Conservation (phyloP, 805 yeast genomes). For the Debaryomyces castellii region DNA sequence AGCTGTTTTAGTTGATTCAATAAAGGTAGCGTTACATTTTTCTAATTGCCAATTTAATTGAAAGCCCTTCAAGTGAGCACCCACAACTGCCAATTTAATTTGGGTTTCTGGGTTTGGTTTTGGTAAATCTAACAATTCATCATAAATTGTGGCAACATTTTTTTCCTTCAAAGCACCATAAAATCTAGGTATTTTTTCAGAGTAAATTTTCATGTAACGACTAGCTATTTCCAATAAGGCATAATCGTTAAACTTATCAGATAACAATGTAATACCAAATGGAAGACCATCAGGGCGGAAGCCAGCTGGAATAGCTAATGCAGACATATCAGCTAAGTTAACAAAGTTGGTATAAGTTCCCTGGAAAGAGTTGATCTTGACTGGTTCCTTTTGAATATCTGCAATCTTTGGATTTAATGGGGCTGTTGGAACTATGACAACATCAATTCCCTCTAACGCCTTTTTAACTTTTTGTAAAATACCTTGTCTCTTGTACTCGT, state of each 20-base stretch:
- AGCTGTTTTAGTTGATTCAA: conserved; percentile 68
- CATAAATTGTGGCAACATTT: conserved; percentile 33
- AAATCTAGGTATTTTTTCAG: conserved; percentile 47
- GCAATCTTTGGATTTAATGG: conserved; percentile 86
- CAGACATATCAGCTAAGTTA: conserved; percentile 90
- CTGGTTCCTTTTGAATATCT: conserved; percentile 69
- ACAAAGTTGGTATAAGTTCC: conserved; percentile 99
- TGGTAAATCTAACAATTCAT: conserved; percentile 52
- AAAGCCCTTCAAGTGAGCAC: conserved; percentile 89
- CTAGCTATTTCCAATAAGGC: conserved; percentile 85
- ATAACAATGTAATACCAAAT: conserved; percentile 83
- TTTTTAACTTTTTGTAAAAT: conserved; percentile 64
- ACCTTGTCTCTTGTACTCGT: conserved; percentile 82
- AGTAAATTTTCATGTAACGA: conserved; percentile 55
- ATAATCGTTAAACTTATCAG: conserved; percentile 80
- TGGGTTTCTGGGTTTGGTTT: conserved; percentile 37
- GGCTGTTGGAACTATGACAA: conserved; percentile 86
- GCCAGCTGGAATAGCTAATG: conserved; percentile 88
- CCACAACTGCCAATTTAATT: conserved; percentile 86
- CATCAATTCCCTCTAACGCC: conserved; percentile 63
- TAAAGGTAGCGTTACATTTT: conserved; percentile 72
- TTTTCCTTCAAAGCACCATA: conserved; percentile 52
- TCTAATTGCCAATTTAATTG: conserved; percentile 93
- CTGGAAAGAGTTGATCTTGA: conserved; percentile 80
- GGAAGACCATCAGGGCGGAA: conserved; percentile 84